Base-by-base conservation (phyloP, 306 rosid species). In the Quercus gilva region DNA sequence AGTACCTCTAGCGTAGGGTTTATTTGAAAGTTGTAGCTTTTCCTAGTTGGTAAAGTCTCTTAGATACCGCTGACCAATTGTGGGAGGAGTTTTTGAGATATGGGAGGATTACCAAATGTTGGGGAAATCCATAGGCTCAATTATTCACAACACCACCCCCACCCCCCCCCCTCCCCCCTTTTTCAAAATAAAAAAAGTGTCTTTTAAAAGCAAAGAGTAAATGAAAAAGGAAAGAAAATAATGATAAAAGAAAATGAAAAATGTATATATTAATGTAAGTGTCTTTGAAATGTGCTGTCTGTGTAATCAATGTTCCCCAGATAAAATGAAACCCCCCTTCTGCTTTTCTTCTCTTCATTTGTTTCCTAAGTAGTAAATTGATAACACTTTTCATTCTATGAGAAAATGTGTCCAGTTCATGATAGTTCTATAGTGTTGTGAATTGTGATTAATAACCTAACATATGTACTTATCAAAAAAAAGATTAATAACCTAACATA, bases 111-210 rank as follows among this genome's bases (percentile, higher is more conserved):
- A 59, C 12, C 15, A 37, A 37, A 59, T 20, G 65, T 20, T 23
- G 0, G 29, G 5, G 23, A 37, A 23, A 59, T 14, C 23, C 31
- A 21, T 20, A 59, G 31, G 10, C 6, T 21, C 65, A 59, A 59
- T 26, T 59, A 59, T 10, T 4, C 17, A 3, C 63, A 11, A 0
- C n/a, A 8, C 13, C 11, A 3, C 28, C 9, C 6, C 20, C 25
- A 28, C 65, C 17, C 0, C 14, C 29, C 4, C 29, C n/a, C 29
- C 5, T 0, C 5, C 5, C 0, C 5, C 0, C 3, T 0, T 10
- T 0, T 35, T 6, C 8, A 5, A 5, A 35, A 35, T 1, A 35
- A 5, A 35, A 35, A 35, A 35, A 5, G 8, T 5, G 37, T 35
- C 41, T 35, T 35, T 35, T 35, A 35, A 35, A 35, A 35, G 41